A percentile compares a stretch with the other conserved stretches of the same genome.
Conservation (phyloP, 257 asterid species). For the Nicotiana tomentosiformis region DNA sequence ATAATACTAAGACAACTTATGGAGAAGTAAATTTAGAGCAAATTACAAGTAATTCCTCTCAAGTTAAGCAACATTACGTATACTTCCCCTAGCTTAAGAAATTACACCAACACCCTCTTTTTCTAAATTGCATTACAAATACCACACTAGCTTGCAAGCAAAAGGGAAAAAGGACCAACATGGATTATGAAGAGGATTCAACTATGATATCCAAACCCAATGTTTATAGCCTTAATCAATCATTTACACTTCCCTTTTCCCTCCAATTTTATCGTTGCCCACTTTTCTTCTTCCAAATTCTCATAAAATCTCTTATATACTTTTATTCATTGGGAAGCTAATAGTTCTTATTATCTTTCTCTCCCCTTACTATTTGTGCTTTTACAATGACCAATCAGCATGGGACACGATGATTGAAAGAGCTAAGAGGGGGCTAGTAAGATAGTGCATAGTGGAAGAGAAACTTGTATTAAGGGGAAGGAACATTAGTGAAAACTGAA, state of each 20-base stretch:
- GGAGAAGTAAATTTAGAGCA: not conserved
- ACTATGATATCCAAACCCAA: not conserved
- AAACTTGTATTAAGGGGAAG: no score
- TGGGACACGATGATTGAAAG: not conserved
- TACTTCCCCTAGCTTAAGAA: not conserved
- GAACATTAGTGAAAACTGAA: no score
- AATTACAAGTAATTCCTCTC: not conserved
- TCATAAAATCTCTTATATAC: no score
- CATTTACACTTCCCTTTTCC: not conserved
- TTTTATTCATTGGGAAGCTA: no score
- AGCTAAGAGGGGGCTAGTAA: not conserved
- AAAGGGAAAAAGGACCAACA: not conserved
- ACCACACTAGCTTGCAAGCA: not conserved
- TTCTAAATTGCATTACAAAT: not conserved
- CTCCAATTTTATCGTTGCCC: no score
- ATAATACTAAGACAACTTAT: no score
- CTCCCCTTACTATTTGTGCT: no score
- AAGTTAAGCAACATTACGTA: not conserved
- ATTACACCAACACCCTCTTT: not conserved
- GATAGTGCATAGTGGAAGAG: no score
- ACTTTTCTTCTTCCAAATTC: no score
- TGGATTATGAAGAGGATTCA: not conserved
- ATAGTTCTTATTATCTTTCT: no score
- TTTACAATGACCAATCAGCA: not conserved
- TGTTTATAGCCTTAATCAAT: not conserved